Conservation (phyloP, 306 rosid genomes). For the Acacia confusa region DNA sequence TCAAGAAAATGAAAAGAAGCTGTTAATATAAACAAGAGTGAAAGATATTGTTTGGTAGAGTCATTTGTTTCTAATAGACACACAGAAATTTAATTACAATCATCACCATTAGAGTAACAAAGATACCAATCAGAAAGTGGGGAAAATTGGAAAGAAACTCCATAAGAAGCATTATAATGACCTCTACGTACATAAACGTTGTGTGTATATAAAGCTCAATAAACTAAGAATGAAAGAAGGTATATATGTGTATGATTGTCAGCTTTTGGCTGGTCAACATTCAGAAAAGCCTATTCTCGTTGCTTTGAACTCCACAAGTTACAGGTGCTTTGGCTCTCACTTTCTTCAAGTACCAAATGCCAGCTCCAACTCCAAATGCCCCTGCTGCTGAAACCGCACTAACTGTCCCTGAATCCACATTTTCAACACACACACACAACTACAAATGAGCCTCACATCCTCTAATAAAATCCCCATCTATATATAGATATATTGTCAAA, state of each 20-base stretch:
- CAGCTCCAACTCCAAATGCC: conserved; percentile 82
- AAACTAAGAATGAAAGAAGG: conserved; percentile 28
- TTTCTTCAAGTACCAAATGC: conserved; percentile 73
- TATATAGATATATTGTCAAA: background rate
- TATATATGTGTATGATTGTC: conserved; percentile 17
- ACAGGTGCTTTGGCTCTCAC: conserved; percentile 79
- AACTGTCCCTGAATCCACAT: conserved; percentile 63
- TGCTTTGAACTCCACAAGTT: conserved; percentile 88
- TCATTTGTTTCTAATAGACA: conserved; percentile 2
- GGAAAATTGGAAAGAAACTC: conserved; percentile 24
- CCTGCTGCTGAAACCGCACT: conserved; percentile 72
- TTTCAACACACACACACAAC: conserved; percentile 12
- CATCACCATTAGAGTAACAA: conserved; percentile 6
- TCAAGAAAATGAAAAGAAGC: background rate
- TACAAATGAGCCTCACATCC: background rate
- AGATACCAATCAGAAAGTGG: conserved; percentile 12
- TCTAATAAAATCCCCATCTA: background rate
- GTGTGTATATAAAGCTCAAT: conserved; percentile 12
- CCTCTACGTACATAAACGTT: conserved; percentile 4
- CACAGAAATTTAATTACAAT: conserved; percentile 14
- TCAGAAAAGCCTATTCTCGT: conserved; percentile 88
- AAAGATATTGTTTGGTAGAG: background rate
- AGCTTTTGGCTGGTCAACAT: background rate
- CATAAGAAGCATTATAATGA: conserved; percentile 23
- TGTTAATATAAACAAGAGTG: background rate